Percentiles rank a stretch among this genome's conserved stretches.
phyloP scores from a whole-genome alignment of 2,329 filamentous ascomycete species.

The Sporothrix dimorphospora region DNA sequence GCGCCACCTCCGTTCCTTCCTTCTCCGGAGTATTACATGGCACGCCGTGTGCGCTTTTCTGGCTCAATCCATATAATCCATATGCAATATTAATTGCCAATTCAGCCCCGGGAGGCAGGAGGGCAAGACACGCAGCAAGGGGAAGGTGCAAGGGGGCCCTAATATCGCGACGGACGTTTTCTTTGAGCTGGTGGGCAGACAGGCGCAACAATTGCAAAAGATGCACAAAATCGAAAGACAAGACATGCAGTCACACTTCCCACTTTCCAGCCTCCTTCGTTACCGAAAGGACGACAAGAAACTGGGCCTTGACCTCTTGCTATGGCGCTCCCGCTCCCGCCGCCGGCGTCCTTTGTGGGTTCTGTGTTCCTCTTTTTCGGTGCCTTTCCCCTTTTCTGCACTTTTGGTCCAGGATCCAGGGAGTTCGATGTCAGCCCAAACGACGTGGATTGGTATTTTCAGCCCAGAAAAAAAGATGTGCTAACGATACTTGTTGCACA shows the following conservation, averaged over 20 bases:
- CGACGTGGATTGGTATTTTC: background rate
- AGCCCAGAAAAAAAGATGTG: background rate
- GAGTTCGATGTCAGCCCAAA: conserved; percentile 6
- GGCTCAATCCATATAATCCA: background rate
- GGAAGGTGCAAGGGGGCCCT: conserved; percentile 7
- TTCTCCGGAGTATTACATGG: background rate
- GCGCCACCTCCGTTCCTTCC: conserved; percentile 15
- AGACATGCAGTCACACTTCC: background rate
- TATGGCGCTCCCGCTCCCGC: conserved; percentile 31
- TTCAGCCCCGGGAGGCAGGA: conserved; percentile 24
- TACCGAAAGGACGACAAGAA: background rate
- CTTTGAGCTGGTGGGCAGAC: background rate
- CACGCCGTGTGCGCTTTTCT: background rate
- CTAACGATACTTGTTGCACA: background rate
- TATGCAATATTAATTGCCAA: conserved; percentile 17
- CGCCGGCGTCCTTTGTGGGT: conserved; percentile 20
- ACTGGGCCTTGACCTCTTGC: conserved; percentile 14
- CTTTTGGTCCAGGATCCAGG: conserved; percentile 11
- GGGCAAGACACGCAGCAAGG: conserved; percentile 12
- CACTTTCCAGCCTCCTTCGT: background rate
- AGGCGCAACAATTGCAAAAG: background rate
- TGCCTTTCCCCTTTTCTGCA: conserved; percentile 16
- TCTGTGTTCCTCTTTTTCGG: background rate
- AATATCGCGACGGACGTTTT: background rate
- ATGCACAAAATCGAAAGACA: background rate